phyloP scores from a whole-genome alignment of 176 grass and related monocot species.

The Chrysopogon serrulatus region DNA sequence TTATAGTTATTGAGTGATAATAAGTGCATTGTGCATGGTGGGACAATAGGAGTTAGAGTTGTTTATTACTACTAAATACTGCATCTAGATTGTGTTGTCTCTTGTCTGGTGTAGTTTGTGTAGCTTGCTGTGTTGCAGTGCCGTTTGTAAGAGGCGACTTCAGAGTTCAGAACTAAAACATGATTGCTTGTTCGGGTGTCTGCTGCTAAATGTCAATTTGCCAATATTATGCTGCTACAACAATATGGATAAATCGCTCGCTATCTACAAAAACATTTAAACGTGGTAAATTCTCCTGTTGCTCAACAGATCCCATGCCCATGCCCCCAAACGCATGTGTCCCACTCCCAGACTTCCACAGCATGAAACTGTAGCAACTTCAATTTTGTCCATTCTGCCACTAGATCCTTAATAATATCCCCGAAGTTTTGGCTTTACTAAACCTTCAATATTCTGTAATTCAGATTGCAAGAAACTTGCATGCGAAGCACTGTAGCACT shows the following conservation, averaged over 20 bases:
- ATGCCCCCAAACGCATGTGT: no score
- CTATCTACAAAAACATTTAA: not conserved
- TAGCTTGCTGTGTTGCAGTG: not conserved
- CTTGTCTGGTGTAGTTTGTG: not conserved
- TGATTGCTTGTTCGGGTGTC: constrained; percentile 8
- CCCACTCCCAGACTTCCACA: no score
- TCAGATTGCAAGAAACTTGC: no score
- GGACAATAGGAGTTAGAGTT: not conserved
- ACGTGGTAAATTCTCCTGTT: not conserved
- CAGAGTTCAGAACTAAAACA: not conserved
- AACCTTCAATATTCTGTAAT: no score
- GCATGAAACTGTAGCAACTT: no score
- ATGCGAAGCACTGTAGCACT: no score
- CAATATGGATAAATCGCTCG: not conserved
- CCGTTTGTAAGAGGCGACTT: constrained; percentile 13
- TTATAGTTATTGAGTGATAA: constrained; percentile 8
- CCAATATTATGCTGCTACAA: not conserved
- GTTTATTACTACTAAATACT: not conserved
- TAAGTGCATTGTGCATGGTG: constrained; percentile 25
- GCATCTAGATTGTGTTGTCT: not conserved
- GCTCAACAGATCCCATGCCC: not conserved
- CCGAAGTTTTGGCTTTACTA: no score
- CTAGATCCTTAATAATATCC: no score
- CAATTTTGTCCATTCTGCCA: no score
- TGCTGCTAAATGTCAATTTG: not conserved